A percentile compares a stretch with the other conserved stretches of the same genome.
phyloP scores from a whole-genome alignment of 768 basidiomycete species.

The Multifurca ochricompacta region DNA sequence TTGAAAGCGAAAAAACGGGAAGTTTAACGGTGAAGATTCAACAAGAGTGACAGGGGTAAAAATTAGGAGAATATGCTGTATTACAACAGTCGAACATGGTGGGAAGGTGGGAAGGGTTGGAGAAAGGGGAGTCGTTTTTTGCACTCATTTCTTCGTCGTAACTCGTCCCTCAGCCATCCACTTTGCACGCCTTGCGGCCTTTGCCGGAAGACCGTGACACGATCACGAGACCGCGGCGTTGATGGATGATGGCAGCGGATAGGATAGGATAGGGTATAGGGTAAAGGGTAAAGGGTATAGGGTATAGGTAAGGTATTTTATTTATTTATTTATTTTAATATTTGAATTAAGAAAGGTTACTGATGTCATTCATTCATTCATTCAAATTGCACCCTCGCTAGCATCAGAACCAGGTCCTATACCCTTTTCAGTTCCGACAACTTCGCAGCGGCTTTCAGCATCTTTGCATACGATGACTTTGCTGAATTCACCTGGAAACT shows the following conservation, averaged over 20 bases:
- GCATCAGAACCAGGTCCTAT: slow-evolving; percentile 34
- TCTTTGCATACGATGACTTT: slow-evolving; percentile 35
- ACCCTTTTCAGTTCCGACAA: slow-evolving; percentile 46
- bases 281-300: too few species aligned
- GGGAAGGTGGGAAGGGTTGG: slow-evolving; percentile 10
- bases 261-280: too few species aligned
- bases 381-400: too few species aligned
- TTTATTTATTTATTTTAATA: too few species aligned
- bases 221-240: slow-evolving; percentile 5
- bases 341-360: too few species aligned
- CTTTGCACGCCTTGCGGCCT: slow-evolving; percentile 18
- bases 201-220: slow-evolving; percentile 15
- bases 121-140: slow-evolving; percentile 13
- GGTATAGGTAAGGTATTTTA: too few species aligned
- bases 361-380: too few species aligned
- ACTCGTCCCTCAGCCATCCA: slow-evolving; percentile 10
- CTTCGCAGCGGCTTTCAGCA: slow-evolving; percentile 47
- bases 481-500: slow-evolving; percentile 32
- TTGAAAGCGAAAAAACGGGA: slow-evolving; percentile 2
- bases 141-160: slow-evolving; percentile 19
- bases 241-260: too few species aligned
- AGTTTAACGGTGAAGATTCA: background rate
- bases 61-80: slow-evolving; percentile 7
- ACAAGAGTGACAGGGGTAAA: background rate
- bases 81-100: slow-evolving; percentile 12